A percentile compares a stretch with the other conserved stretches of the same genome.
phyloP scores from a whole-genome alignment of 1,284 basidiomycete genomes.

The Vanrija humicola region DNA sequence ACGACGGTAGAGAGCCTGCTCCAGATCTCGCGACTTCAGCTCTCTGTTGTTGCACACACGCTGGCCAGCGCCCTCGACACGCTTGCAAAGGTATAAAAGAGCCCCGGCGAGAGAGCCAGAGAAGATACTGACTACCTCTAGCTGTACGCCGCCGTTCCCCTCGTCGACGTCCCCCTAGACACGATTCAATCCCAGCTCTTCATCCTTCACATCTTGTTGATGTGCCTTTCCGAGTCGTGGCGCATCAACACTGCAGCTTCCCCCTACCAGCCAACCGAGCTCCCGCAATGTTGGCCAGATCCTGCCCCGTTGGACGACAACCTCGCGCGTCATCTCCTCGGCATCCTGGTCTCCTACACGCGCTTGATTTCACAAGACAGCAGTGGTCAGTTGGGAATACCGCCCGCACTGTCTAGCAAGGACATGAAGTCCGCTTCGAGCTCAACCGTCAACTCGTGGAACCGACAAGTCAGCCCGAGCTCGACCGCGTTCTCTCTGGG shows the following conservation, averaged over 20 bases:
- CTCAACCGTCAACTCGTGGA: constrained; percentile 18
- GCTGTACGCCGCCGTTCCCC: constrained; percentile 32
- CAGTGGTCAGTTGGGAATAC: background rate
- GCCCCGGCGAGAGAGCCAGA: no score
- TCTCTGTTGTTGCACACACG: constrained; percentile 74
- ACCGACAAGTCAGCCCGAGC: constrained; percentile 9
- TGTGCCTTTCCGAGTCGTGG: constrained; percentile 76
- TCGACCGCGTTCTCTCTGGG: constrained; percentile 22
- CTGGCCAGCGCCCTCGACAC: constrained; percentile 70
- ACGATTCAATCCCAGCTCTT: constrained; percentile 86
- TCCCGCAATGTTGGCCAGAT: constrained; percentile 58
- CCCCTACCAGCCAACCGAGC: constrained; percentile 18
- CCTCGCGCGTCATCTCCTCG: constrained; percentile 79
- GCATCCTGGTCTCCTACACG: constrained; percentile 74
- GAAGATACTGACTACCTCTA: constrained; percentile 38
- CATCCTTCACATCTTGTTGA: constrained; percentile 74
- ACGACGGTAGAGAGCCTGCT: constrained; percentile 72
- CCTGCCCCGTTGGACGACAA: constrained; percentile 75
- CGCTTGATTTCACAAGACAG: constrained; percentile 60
- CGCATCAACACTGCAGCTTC: constrained; percentile 29
- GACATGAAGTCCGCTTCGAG: constrained; percentile 20
- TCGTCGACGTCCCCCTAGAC: constrained; percentile 58
- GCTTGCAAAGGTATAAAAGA: constrained; percentile 61
- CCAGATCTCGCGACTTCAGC: constrained; percentile 68
- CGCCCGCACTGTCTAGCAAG: constrained; percentile 20